phyloP scores from a whole-genome alignment of 2,329 filamentous ascomycete species.

The Aureobasidium leucospermi region DNA sequence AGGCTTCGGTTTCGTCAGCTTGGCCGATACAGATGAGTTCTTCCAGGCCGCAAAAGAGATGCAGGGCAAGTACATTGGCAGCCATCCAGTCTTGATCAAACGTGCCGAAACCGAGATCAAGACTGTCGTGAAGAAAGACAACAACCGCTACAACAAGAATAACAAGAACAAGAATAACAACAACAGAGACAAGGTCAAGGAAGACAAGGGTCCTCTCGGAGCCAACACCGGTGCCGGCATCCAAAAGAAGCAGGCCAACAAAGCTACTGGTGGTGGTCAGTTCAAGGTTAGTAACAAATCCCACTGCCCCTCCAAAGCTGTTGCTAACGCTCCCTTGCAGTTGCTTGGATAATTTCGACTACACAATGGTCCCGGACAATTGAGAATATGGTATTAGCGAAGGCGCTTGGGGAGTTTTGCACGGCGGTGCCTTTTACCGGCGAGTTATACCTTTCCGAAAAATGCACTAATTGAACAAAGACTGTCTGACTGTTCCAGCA shows the following conservation, averaged over 20 bases:
- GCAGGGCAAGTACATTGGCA: slow-evolving; percentile 98
- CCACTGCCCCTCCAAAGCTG: not conserved
- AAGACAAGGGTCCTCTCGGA: slow-evolving; percentile 32
- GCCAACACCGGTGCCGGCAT: slow-evolving; percentile 33
- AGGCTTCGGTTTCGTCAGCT: slow-evolving; percentile 94
- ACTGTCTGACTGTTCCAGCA: not conserved
- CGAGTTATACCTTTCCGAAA: slow-evolving; percentile 1
- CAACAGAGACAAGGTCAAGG: slow-evolving; percentile 39
- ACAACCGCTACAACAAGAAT: slow-evolving; percentile 36
- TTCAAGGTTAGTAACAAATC: slow-evolving; percentile 13
- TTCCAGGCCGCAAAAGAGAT: slow-evolving; percentile 96
- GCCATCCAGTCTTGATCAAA: slow-evolving; percentile 71
- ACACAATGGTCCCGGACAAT: not conserved
- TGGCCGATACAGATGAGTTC: slow-evolving; percentile 90
- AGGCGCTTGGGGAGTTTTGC: not conserved
- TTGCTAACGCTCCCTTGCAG: slow-evolving; percentile 3
- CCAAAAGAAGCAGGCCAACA: slow-evolving; percentile 30
- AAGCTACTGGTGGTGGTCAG: slow-evolving; percentile 14
- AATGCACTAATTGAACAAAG: not conserved
- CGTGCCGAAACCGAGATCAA: slow-evolving; percentile 90
- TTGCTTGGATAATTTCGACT: slow-evolving; percentile 2
- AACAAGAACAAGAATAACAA: slow-evolving; percentile 41
- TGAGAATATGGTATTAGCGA: slow-evolving; percentile 1
- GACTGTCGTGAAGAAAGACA: slow-evolving; percentile 52
- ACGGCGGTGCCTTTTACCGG: not conserved